These are phyloP conservation scores for Grigorovia humatica DNA, from an alignment of 805 yeast species.

Conservation along the genomic window DNA sequence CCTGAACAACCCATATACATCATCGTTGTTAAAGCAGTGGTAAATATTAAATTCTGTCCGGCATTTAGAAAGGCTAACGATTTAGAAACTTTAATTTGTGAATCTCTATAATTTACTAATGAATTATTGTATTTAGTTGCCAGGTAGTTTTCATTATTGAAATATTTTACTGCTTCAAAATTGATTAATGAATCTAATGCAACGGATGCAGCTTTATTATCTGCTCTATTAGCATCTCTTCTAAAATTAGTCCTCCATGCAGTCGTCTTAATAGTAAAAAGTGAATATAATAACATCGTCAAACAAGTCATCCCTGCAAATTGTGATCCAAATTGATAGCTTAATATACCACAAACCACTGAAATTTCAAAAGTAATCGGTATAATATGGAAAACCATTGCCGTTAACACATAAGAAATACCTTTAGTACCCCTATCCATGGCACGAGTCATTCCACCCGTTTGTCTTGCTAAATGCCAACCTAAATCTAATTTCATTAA, in stretches of 20 bases:
- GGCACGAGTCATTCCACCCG: conserved; percentile 93
- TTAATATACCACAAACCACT: conserved; percentile 85
- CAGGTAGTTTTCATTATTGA: conserved; percentile 80
- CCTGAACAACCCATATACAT: conserved; percentile 98
- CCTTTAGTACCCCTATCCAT: conserved; percentile 98
- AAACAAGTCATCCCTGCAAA: conserved; percentile 82
- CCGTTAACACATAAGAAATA: conserved; percentile 81
- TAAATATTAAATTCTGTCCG: conserved; percentile 72
- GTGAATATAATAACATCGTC: conserved; percentile 82
- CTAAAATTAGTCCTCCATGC: conserved; percentile 94
- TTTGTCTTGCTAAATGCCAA: conserved; percentile 84
- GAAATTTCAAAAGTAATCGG: conserved; percentile 89
- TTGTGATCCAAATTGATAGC: conserved; percentile 80
- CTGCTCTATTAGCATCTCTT: conserved; percentile 83
- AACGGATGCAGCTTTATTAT: conserved; percentile 88
- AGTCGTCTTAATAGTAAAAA: conserved; percentile 84
- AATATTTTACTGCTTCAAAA: conserved; percentile 88
- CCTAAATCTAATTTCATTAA: conserved; percentile 74
- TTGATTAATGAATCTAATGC: conserved; percentile 90
- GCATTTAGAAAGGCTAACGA: conserved; percentile 69
- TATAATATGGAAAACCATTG: conserved; percentile 95
- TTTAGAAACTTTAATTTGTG: conserved; percentile 70
- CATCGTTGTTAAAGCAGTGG: conserved; percentile 87
- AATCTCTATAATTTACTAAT: conserved; percentile 56
- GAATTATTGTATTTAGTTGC: conserved; percentile 71